phyloP scores from a whole-genome alignment of 345 rosid species.

The Gossypium mustelinum region DNA sequence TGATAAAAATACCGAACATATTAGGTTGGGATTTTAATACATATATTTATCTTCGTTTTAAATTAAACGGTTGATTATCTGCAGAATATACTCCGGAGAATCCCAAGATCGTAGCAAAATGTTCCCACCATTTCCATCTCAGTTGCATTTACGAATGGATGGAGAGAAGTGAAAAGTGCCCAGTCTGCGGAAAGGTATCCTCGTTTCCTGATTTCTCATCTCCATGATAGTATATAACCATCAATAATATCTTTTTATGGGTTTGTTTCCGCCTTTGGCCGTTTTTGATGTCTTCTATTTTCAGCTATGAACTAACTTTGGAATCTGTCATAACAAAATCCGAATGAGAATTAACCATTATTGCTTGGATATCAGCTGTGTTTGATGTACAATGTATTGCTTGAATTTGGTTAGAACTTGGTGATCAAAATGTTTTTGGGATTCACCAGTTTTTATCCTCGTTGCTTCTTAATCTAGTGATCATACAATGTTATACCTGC shows the following conservation, averaged over 20 bases:
- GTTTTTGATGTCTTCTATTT: neutral
- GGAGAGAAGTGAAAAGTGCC: too few relatives aligned
- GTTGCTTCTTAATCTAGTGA: too few relatives aligned
- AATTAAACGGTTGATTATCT: conserved; percentile 9
- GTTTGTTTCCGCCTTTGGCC: neutral
- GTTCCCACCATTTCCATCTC: conserved; percentile 34
- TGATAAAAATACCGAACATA: neutral
- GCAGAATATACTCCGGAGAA: conserved; percentile 82
- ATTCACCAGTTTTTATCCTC: too few relatives aligned
- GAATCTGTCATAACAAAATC: neutral
- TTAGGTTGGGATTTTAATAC: neutral
- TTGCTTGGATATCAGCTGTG: neutral
- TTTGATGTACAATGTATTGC: neutral
- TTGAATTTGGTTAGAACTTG: too few relatives aligned
- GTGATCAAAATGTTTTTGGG: too few relatives aligned
- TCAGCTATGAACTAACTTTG: neutral
- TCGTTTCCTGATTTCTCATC: conserved; percentile 12
- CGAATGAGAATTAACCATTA: neutral
- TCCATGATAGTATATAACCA: neutral
- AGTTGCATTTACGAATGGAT: too few relatives aligned
- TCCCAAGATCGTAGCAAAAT: conserved; percentile 85
- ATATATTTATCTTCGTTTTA: neutral
- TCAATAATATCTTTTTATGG: too few relatives aligned
- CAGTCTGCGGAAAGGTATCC: too few relatives aligned
- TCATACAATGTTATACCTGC: too few relatives aligned